Percentiles rank a stretch among this genome's conserved stretches.
Conservation (phyloP, 2,329 filamentous ascomycete species). For the Fusarium oligoseptatum region DNA sequence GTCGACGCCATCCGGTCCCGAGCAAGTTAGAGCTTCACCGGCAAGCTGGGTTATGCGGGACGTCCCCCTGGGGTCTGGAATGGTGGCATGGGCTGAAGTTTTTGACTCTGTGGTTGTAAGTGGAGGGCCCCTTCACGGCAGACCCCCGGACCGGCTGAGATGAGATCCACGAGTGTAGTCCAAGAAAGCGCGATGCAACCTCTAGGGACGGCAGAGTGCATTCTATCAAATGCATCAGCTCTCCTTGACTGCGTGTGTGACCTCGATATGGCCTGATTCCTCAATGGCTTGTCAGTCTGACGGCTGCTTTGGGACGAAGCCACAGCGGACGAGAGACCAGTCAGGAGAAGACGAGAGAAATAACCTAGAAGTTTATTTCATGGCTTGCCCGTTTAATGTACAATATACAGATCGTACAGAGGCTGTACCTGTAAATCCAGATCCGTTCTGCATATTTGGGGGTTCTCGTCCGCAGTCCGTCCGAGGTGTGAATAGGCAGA, state of each 20-base stretch:
- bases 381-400: conserved; percentile 6
- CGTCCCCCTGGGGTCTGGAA: conserved; percentile 1
- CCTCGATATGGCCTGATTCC: conserved; percentile 34
- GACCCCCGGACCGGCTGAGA: conserved; percentile 29
- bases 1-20: conserved; percentile 3
- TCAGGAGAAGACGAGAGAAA: conserved; percentile 12
- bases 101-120: not conserved
- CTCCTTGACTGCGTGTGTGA: conserved; percentile 28
- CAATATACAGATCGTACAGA: conserved; percentile 5
- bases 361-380: conserved; percentile 38
- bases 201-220: conserved; percentile 8
- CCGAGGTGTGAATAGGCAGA: conserved; percentile 10
- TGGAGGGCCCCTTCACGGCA: not conserved
- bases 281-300: conserved; percentile 14
- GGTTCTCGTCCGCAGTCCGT: not conserved
- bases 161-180: conserved; percentile 36
- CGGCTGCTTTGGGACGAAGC: conserved; percentile 21
- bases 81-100: conserved; percentile 5
- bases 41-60: not conserved
- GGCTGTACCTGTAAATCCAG: conserved; percentile 14
- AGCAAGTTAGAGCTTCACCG: not conserved
- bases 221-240: conserved; percentile 28
- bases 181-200: conserved; percentile 25
- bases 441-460: conserved; percentile 7
- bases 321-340: conserved; percentile 21